Conservation (phyloP, 192 early-diverging fungal species). For the Lobosporangium transversale region DNA sequence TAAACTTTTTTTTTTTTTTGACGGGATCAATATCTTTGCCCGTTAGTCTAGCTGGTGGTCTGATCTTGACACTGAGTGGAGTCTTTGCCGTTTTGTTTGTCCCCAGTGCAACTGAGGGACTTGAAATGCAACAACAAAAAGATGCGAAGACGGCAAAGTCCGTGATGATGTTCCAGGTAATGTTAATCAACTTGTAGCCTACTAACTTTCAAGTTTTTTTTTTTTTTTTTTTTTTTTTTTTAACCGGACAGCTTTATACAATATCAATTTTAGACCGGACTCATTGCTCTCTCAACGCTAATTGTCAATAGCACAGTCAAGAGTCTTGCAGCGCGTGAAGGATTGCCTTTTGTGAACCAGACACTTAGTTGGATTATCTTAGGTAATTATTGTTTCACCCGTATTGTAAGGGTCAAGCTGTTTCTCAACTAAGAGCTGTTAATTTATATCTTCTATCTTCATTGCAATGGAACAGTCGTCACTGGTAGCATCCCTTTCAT, state of each 20-base stretch:
- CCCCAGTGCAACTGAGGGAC: slow-evolving; percentile 8
- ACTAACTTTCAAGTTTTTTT: too few relatives aligned
- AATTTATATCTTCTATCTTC: too few relatives aligned
- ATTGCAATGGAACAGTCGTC: too few relatives aligned
- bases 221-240: neutral
- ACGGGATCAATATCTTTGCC: too few relatives aligned
- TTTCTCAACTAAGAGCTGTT: too few relatives aligned
- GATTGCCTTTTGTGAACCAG: slow-evolving; percentile 77
- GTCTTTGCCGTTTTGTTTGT: slow-evolving; percentile 23
- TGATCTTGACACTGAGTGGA: slow-evolving; percentile 45
- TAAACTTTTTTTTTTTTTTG: neutral
- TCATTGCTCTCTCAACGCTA: slow-evolving; percentile 65
- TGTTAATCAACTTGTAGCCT: neutral
- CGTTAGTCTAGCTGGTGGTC: slow-evolving; percentile 55
- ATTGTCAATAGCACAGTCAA: slow-evolving; percentile 71
- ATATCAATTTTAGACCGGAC: slow-evolving; percentile 37
- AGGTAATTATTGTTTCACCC: slow-evolving; percentile 54
- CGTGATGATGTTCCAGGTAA: slow-evolving; percentile 47
- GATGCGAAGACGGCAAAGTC: slow-evolving; percentile 16
- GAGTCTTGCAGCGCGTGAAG: slow-evolving; percentile 65
- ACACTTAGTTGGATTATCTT: slow-evolving; percentile 72
- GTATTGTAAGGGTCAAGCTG: too few relatives aligned
- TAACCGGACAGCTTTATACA: neutral
- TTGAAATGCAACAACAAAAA: slow-evolving; percentile 9
- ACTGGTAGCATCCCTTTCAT: slow-evolving; percentile 69